phyloP scores from a whole-genome alignment of 805 yeast species.

The Helenozyma baotianmanensis region DNA sequence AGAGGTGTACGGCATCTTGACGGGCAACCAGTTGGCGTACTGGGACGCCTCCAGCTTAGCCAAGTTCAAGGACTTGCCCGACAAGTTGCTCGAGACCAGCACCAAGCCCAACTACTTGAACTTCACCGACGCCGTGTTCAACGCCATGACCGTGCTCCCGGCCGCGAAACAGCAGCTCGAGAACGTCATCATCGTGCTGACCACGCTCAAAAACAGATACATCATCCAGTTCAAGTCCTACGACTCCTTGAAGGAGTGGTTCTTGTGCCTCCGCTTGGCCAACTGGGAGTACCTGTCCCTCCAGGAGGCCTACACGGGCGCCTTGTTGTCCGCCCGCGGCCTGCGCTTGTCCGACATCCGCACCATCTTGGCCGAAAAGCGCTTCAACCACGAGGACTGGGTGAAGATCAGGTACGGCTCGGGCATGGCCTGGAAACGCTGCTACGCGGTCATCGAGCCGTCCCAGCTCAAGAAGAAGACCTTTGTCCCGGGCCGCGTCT shows the following conservation, averaged over 20 bases:
- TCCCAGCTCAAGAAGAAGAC: constrained; percentile 46
- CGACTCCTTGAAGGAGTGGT: constrained; percentile 70
- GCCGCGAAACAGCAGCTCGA: constrained; percentile 58
- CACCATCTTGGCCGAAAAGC: constrained; percentile 77
- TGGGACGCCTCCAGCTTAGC: constrained; percentile 80
- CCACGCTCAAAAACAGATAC: constrained; percentile 86
- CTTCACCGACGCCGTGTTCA: constrained; percentile 83
- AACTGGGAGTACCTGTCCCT: constrained; percentile 75
- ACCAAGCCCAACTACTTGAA: constrained; percentile 84
- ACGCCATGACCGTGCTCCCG: constrained; percentile 64
- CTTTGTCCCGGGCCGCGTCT: constrained; percentile 58
- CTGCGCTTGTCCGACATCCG: constrained; percentile 80
- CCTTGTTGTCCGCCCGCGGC: constrained; percentile 87
- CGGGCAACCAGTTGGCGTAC: constrained; percentile 86
- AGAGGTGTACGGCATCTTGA: constrained; percentile 86
- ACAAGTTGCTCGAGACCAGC: constrained; percentile 50
- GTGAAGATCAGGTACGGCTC: constrained; percentile 90
- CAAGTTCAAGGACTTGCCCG: constrained; percentile 48
- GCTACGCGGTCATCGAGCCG: constrained; percentile 86
- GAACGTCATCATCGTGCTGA: constrained; percentile 82
- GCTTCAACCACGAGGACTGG: constrained; percentile 90
- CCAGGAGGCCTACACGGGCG: constrained; percentile 97
- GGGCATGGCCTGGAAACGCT: constrained; percentile 97
- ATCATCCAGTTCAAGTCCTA: constrained; percentile 70
- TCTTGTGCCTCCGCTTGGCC: constrained; percentile 74